Conservation (phyloP, 371 early-diverging fungal genomes). For the Apophysomyces trapeziformis region DNA sequence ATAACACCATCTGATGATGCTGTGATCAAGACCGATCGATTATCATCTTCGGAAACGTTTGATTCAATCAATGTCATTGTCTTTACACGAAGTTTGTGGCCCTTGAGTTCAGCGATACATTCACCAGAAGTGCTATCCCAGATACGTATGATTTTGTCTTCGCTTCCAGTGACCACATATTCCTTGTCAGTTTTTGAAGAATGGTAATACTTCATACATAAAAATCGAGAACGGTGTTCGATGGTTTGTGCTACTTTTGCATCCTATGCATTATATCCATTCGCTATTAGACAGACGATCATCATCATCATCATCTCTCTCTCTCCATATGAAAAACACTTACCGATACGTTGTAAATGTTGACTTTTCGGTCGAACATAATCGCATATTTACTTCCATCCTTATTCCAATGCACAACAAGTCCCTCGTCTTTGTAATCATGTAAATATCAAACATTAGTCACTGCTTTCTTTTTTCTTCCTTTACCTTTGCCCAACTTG, state of each 20-base stretch:
- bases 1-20: conserved; percentile 78
- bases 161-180: conserved; percentile 70
- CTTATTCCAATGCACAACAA: conserved; percentile 77
- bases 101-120: conserved; percentile 57
- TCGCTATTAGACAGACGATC: too few relatives aligned
- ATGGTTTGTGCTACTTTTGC: conserved; percentile 55
- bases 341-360: conserved; percentile 71
- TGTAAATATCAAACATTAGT: background rate
- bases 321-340: conserved; percentile 19
- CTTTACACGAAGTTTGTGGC: conserved; percentile 63
- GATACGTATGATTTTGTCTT: conserved; percentile 75
- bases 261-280: conserved; percentile 36
- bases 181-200: conserved; percentile 50
- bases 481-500: conserved; percentile 57
- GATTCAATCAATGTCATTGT: conserved; percentile 47
- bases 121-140: conserved; percentile 61
- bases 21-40: conserved; percentile 54
- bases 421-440: conserved; percentile 46
- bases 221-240: conserved; percentile 54
- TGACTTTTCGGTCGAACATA: conserved; percentile 70
- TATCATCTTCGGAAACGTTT: conserved; percentile 27
- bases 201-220: conserved; percentile 54
- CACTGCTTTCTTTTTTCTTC: background rate
- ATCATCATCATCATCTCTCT: too few relatives aligned
- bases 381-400: conserved; percentile 80